Evolutionary conservation across 371 early-diverging fungal species (phyloP).

Genomic region (Choanephora cucurbitarum): DNA sequence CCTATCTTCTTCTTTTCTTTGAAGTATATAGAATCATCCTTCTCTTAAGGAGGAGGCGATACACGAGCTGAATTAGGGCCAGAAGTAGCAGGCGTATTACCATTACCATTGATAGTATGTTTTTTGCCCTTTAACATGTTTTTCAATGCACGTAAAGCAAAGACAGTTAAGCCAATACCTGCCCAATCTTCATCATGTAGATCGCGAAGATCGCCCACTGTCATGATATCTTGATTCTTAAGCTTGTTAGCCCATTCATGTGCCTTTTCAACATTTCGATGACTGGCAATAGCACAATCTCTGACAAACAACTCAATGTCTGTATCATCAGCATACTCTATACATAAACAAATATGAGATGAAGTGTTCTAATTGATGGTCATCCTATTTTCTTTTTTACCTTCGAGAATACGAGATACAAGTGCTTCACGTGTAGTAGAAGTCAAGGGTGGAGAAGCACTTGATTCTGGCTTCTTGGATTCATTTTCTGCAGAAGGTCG

Average conservation of each 20-base stretch:
- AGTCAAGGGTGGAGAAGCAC: slow-evolving; percentile 18
- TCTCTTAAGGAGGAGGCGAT: slow-evolving; percentile 21
- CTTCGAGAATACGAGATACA: slow-evolving; percentile 45
- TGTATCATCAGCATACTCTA: slow-evolving; percentile 62
- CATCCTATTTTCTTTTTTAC: slow-evolving; percentile 11
- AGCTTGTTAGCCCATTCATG: slow-evolving; percentile 73
- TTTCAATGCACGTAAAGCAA: slow-evolving; percentile 84
- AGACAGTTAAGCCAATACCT: slow-evolving; percentile 79
- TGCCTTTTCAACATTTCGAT: slow-evolving; percentile 73
- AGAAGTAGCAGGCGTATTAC: not conserved
- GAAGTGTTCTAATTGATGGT: not conserved
- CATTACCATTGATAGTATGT: slow-evolving; percentile 2
- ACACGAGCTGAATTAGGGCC: slow-evolving; percentile 20
- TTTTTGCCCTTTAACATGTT: slow-evolving; percentile 70
- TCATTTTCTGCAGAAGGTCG: slow-evolving; percentile 11
- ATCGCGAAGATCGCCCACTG: slow-evolving; percentile 77
- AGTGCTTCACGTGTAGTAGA: slow-evolving; percentile 39
- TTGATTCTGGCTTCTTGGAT: slow-evolving; percentile 17
- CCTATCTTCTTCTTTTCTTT: too few species aligned
- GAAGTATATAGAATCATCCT: slow-evolving; percentile 19
- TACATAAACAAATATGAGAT: not conserved
- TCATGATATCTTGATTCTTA: slow-evolving; percentile 77
- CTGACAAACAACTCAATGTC: slow-evolving; percentile 71
- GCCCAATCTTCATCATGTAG: slow-evolving; percentile 81
- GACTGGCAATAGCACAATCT: slow-evolving; percentile 66